Evolutionary conservation across 1,284 basidiomycete genomes (phyloP).

Genomic region (Ustilago xerochloae): DNA sequence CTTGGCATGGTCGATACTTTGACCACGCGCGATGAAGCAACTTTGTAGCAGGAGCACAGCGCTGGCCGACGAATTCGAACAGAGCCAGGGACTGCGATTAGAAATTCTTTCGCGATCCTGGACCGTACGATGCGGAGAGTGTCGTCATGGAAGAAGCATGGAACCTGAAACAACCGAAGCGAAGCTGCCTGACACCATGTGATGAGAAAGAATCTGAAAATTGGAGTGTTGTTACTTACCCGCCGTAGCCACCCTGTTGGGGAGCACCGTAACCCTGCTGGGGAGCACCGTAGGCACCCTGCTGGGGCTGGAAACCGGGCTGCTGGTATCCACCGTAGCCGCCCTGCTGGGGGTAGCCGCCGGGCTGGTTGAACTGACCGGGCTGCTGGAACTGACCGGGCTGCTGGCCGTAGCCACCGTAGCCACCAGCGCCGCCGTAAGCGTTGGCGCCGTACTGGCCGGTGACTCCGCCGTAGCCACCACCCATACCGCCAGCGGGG

Average conservation of each 20-base stretch:
- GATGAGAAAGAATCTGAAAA: neutral
- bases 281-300: constrained; percentile 53
- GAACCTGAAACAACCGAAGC: neutral
- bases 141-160: neutral
- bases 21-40: too few species aligned
- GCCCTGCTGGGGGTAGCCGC: constrained; percentile 54
- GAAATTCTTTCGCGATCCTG: too few species aligned
- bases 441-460: constrained; percentile 66
- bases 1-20: too few species aligned
- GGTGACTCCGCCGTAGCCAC: constrained; percentile 62
- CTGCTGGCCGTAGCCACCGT: constrained; percentile 51
- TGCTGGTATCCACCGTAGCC: constrained; percentile 59
- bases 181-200: constrained; percentile 13
- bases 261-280: constrained; percentile 56
- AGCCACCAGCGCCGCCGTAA: constrained; percentile 53
- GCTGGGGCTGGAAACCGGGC: constrained; percentile 55
- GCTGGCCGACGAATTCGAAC: too few species aligned
- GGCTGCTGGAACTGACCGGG: constrained; percentile 30
- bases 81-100: too few species aligned
- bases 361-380: constrained; percentile 33
- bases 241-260: constrained; percentile 57
- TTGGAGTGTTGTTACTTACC: constrained; percentile 27
- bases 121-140: too few species aligned
- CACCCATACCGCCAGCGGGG: constrained; percentile 68
- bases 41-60: too few species aligned